Evolutionary conservation across 495 filamentous ascomycete species (phyloP).

Genomic region (Penicillium soppii): DNA sequence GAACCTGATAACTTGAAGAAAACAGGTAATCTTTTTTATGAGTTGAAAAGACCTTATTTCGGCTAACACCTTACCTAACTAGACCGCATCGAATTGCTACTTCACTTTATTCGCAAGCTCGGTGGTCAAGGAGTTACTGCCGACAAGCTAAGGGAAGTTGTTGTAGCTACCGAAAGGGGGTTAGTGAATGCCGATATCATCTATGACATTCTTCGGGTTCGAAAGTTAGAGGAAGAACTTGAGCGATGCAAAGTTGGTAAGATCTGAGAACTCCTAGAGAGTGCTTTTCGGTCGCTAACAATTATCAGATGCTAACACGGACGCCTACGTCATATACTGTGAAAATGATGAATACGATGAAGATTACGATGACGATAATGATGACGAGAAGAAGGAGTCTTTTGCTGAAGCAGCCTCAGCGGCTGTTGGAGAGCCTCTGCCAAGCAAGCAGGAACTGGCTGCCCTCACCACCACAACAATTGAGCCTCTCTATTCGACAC

Average conservation of each 20-base stretch:
- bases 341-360: no score
- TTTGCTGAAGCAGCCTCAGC: no score
- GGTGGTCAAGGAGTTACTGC: slow-evolving; percentile 30
- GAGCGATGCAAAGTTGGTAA: slow-evolving; percentile 47
- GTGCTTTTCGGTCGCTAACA: background rate
- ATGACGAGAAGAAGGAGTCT: no score
- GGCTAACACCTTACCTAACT: background rate
- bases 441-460: no score
- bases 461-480: no score
- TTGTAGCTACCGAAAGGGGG: slow-evolving; percentile 34
- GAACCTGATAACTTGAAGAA: slow-evolving; percentile 85
- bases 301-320: background rate
- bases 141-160: slow-evolving; percentile 40
- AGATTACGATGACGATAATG: no score
- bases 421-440: no score
- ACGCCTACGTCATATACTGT: background rate
- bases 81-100: slow-evolving; percentile 40
- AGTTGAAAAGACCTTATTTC: background rate
- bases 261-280: background rate
- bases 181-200: slow-evolving; percentile 42
- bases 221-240: slow-evolving; percentile 52
- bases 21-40: slow-evolving; percentile 53
- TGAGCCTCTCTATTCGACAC: no score
- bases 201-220: slow-evolving; percentile 53
- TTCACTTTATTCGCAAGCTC: slow-evolving; percentile 43